phyloP scores from a whole-genome alignment of 78 protist species.

The slime mould (Dictyostelium discoideum) region DNA sequence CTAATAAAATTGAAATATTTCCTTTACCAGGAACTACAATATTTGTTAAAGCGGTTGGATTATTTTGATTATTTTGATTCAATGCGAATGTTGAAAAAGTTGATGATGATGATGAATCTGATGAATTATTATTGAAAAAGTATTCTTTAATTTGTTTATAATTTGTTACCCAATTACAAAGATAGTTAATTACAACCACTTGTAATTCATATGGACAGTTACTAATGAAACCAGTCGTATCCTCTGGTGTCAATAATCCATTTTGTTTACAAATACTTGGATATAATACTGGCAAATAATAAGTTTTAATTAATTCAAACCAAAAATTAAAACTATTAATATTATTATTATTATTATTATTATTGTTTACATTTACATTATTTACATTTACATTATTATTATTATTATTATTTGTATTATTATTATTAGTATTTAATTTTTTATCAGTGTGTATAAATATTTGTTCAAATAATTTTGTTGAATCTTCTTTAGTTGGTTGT shows the following conservation, averaged over 20 bases:
- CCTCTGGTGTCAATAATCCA: slow-evolving; percentile 17
- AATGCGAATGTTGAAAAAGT: background rate
- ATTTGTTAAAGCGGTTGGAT: background rate
- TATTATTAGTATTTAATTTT: background rate
- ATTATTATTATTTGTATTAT: background rate
- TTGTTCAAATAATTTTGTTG: slow-evolving; percentile 43
- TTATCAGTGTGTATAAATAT: slow-evolving; percentile 31
- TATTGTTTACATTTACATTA: background rate
- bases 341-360: background rate
- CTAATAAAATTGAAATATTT: slow-evolving; percentile 36
- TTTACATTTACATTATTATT: background rate
- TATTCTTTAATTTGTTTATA: slow-evolving; percentile 12
- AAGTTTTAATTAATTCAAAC: slow-evolving; percentile 52
- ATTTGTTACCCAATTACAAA: slow-evolving; percentile 16
- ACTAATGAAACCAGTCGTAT: slow-evolving; percentile 63
- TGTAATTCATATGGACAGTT: slow-evolving; percentile 74
- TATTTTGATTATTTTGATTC: background rate
- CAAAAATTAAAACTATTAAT: slow-evolving; percentile 29
- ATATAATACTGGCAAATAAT: slow-evolving; percentile 37
- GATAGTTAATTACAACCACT: slow-evolving; percentile 42
- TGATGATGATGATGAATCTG: background rate
- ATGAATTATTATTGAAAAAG: background rate
- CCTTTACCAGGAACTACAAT: slow-evolving; percentile 40
- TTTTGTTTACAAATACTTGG: slow-evolving; percentile 51
- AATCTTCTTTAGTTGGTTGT: slow-evolving; percentile 49